phyloP scores from a whole-genome alignment of 1,139 yeast genomes.

The Saccharomyces hybrid region DNA sequence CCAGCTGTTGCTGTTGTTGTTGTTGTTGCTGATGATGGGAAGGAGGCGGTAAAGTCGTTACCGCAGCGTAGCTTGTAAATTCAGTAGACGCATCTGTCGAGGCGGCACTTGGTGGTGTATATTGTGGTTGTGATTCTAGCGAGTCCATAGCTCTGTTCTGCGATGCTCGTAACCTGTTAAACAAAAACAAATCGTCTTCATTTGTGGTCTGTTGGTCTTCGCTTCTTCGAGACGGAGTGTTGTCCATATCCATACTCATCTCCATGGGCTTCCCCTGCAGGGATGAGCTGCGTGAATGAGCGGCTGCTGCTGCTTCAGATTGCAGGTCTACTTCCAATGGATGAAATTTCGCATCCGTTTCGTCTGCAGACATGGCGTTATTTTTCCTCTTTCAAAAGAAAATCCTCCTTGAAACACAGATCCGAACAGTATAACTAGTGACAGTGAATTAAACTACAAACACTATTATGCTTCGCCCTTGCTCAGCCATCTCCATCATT shows the following conservation, averaged over 20 bases:
- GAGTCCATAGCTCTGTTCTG: background rate
- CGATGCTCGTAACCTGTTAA: background rate
- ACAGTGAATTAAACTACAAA: background rate
- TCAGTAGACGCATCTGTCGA: background rate
- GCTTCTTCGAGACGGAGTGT: background rate
- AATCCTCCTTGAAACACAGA: background rate
- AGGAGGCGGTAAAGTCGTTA: background rate
- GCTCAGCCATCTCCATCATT: background rate
- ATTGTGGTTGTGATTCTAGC: background rate
- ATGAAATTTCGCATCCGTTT: background rate
- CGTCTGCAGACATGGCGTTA: background rate
- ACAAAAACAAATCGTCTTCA: background rate
- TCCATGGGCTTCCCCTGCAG: background rate
- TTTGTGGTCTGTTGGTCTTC: background rate
- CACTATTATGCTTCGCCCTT: background rate
- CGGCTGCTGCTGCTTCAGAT: background rate
- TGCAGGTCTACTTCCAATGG: background rate
- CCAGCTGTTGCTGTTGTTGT: background rate
- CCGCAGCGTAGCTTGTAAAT: background rate
- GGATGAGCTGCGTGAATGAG: background rate
- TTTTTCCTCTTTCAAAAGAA: background rate
- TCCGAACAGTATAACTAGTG: background rate
- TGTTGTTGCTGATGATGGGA: background rate
- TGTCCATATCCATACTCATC: background rate
- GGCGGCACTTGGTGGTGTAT: background rate